Evolutionary conservation across 2,329 filamentous ascomycete genomes (phyloP).

Genomic region (Penicillium sp.): DNA sequence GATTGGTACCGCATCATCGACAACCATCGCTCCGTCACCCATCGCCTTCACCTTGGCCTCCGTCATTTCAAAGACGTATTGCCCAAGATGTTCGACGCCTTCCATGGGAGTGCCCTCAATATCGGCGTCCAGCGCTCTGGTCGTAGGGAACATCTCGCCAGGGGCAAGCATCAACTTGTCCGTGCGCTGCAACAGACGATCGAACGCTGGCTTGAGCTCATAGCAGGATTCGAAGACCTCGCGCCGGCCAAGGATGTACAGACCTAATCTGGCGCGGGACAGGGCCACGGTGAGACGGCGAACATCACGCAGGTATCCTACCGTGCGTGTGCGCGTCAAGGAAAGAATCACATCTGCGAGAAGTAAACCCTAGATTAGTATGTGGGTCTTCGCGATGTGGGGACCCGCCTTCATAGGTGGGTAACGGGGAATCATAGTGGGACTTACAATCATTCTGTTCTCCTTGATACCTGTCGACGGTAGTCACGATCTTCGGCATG

Average conservation of each 20-base stretch:
- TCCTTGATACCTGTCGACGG: constrained; percentile 98
- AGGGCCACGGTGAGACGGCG: constrained; percentile 92
- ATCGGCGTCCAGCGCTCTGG: constrained; percentile 56
- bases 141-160: constrained; percentile 81
- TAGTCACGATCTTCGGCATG: constrained; percentile 84
- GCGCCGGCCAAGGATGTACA: constrained; percentile 89
- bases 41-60: constrained; percentile 67
- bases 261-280: constrained; percentile 84
- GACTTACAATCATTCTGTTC: constrained; percentile 97
- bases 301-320: constrained; percentile 91
- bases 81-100: constrained; percentile 87
- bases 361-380: constrained; percentile 19
- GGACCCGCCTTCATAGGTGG: background rate
- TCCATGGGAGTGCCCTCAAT: constrained; percentile 73
- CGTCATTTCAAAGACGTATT: constrained; percentile 98
- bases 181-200: constrained; percentile 73
- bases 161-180: constrained; percentile 81
- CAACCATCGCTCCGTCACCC: constrained; percentile 48
- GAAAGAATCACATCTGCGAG: constrained; percentile 84
- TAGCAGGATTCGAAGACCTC: constrained; percentile 87
- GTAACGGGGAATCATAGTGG: background rate
- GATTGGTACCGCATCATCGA: constrained; percentile 39
- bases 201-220: constrained; percentile 86
- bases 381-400: background rate
- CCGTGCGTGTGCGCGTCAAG: constrained; percentile 82